Evolutionary conservation across 2,329 filamentous ascomycete species (phyloP).

Genomic region (Penicillium palitans): DNA sequence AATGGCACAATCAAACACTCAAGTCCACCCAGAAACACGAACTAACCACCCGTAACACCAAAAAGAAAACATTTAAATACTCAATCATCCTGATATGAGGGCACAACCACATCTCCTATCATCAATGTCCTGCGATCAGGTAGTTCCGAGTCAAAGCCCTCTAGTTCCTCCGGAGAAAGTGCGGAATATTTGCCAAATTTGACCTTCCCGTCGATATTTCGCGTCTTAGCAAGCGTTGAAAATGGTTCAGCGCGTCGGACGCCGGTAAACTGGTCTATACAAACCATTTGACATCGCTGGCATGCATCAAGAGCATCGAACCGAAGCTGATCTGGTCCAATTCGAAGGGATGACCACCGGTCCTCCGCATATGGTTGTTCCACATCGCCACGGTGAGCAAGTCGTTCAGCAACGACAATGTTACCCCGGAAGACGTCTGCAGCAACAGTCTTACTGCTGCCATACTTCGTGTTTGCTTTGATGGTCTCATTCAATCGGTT

Average conservation of each 20-base stretch:
- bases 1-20: not conserved
- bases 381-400: slow-evolving; percentile 44
- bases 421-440: slow-evolving; percentile 85
- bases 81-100: slow-evolving; percentile 28
- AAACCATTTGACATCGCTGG: slow-evolving; percentile 92
- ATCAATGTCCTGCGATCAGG: slow-evolving; percentile 32
- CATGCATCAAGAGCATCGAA: slow-evolving; percentile 75
- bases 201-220: slow-evolving; percentile 78
- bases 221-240: slow-evolving; percentile 81
- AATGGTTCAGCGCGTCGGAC: slow-evolving; percentile 81
- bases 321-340: slow-evolving; percentile 52
- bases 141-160: slow-evolving; percentile 15
- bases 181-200: slow-evolving; percentile 80
- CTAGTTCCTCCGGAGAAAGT: slow-evolving; percentile 36
- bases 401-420: slow-evolving; percentile 66
- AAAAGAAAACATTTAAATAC: not conserved
- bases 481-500: slow-evolving; percentile 75
- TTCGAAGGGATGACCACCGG: slow-evolving; percentile 66
- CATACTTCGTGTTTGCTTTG: slow-evolving; percentile 55
- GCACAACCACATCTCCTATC: slow-evolving; percentile 43
- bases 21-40: not conserved
- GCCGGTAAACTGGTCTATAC: slow-evolving; percentile 81
- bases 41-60: not conserved
- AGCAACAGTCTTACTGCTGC: slow-evolving; percentile 58
- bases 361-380: slow-evolving; percentile 76